Evolutionary conservation across 23 red algal species (phyloP).

Genomic region (Cyanidium caldarium): DNA sequence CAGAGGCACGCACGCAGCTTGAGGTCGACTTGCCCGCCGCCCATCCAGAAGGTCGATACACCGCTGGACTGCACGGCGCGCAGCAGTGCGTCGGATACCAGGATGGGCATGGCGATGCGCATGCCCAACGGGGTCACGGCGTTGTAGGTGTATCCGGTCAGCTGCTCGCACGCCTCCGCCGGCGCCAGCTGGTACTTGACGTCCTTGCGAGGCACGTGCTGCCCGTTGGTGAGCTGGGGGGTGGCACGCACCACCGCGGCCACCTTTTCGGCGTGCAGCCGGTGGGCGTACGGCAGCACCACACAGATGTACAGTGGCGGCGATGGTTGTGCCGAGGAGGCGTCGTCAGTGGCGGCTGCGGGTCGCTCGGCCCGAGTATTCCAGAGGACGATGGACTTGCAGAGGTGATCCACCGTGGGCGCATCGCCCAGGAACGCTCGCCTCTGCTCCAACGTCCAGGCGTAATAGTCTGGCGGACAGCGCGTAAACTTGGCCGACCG

Average conservation of each 20-base stretch:
- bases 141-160: slow-evolving; percentile 73
- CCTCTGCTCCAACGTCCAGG: slow-evolving; percentile 42
- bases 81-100: slow-evolving; percentile 27
- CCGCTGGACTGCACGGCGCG: slow-evolving; percentile 1
- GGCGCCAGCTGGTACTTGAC: slow-evolving; percentile 25
- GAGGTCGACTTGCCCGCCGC: slow-evolving; percentile 49
- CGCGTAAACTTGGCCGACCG: not conserved
- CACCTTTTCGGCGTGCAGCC: slow-evolving; percentile 40
- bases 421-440: slow-evolving; percentile 20
- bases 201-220: slow-evolving; percentile 15
- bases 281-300: slow-evolving; percentile 38
- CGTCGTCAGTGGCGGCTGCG: not conserved
- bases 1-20: slow-evolving; percentile 33
- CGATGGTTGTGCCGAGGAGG: not conserved
- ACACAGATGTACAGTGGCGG: slow-evolving; percentile 41
- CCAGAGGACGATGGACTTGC: slow-evolving; percentile 62
- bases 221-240: not conserved
- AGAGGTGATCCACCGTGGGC: slow-evolving; percentile 35
- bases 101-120: slow-evolving; percentile 33
- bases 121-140: slow-evolving; percentile 68
- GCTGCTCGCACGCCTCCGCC: slow-evolving; percentile 34
- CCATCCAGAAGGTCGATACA: slow-evolving; percentile 35
- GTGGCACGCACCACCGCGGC: slow-evolving; percentile 17
- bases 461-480: slow-evolving; percentile 31
- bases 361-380: slow-evolving; percentile 32